Evolutionary conservation across 805 yeast species (phyloP).

Genomic region (Zygosaccharomyces pseudorouxii): DNA sequence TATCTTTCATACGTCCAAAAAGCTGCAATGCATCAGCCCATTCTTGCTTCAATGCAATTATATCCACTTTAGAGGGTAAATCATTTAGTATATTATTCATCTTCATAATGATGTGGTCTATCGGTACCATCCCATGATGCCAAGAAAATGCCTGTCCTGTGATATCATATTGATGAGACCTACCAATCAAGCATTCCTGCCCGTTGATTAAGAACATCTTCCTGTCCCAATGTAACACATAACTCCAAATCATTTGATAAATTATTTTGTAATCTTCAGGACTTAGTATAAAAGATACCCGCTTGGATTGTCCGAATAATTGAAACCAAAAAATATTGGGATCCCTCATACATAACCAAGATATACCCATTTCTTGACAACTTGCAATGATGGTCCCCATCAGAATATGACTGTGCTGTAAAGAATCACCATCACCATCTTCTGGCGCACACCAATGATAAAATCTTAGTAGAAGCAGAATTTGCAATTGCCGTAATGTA

Average conservation of each 20-base stretch:
- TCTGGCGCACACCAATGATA: conserved; percentile 35
- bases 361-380: conserved; percentile 29
- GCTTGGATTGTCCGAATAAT: conserved; percentile 21
- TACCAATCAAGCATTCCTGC: conserved; percentile 27
- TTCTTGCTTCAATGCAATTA: conserved; percentile 12
- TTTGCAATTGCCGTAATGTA: conserved; percentile 28
- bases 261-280: conserved; percentile 15
- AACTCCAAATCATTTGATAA: conserved; percentile 26
- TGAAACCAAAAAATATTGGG: conserved; percentile 18
- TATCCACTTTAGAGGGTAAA: conserved; percentile 20
- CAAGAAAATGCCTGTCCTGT: conserved; percentile 14
- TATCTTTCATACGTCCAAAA: conserved; percentile 10
- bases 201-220: conserved; percentile 30
- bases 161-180: conserved; percentile 16
- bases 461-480: conserved; percentile 27
- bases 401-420: conserved; percentile 28
- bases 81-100: conserved; percentile 24
- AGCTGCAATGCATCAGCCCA: conserved; percentile 8
- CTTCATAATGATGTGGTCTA: conserved; percentile 19
- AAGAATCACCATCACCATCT: conserved; percentile 32
- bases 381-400: conserved; percentile 29
- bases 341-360: conserved; percentile 23
- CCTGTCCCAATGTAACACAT: conserved; percentile 31
- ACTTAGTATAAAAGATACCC: conserved; percentile 15
- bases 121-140: conserved; percentile 18